Conservation (phyloP, 805 yeast species). For the Wickerhamomyces mucosus region DNA sequence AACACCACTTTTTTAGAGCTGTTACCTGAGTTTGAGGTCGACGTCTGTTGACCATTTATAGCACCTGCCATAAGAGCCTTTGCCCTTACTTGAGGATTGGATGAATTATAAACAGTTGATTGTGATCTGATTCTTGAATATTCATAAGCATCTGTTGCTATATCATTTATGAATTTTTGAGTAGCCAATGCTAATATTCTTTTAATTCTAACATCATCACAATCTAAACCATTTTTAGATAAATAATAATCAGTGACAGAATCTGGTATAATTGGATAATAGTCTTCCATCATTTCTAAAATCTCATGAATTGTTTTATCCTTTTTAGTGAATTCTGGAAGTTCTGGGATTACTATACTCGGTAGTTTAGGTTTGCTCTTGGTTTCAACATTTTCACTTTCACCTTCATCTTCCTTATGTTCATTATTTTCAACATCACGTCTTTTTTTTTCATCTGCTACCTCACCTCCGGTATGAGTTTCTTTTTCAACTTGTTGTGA, state of each 20-base stretch:
- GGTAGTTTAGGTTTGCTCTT: constrained; percentile 9
- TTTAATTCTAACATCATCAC: constrained; percentile 59
- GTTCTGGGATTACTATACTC: constrained; percentile 22
- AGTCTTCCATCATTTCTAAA: constrained; percentile 82
- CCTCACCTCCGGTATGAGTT: not conserved
- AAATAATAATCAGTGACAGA: constrained; percentile 91
- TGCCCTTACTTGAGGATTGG: constrained; percentile 81
- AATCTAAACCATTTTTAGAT: constrained; percentile 75
- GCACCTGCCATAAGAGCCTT: constrained; percentile 66
- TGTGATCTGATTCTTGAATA: constrained; percentile 87
- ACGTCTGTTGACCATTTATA: constrained; percentile 27
- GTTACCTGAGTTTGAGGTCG: constrained; percentile 23
- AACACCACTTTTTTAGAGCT: constrained; percentile 73
- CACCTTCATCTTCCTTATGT: constrained; percentile 5
- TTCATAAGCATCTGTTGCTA: constrained; percentile 95
- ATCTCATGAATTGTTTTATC: constrained; percentile 82
- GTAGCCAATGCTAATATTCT: constrained; percentile 89
- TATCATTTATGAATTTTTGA: constrained; percentile 87
- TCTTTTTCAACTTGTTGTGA: not conserved
- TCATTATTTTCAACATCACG: constrained; percentile 1
- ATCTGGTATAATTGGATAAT: constrained; percentile 93
- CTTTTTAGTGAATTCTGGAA: constrained; percentile 64
- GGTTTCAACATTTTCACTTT: constrained; percentile 2
- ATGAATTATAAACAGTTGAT: constrained; percentile 74
- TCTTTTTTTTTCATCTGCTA: constrained; percentile 1